Percentiles rank a stretch among this genome's conserved stretches.
These are phyloP conservation scores for Melastoma candidum DNA, from an alignment of 441 rosid genomes.

Conservation along the genomic window DNA sequence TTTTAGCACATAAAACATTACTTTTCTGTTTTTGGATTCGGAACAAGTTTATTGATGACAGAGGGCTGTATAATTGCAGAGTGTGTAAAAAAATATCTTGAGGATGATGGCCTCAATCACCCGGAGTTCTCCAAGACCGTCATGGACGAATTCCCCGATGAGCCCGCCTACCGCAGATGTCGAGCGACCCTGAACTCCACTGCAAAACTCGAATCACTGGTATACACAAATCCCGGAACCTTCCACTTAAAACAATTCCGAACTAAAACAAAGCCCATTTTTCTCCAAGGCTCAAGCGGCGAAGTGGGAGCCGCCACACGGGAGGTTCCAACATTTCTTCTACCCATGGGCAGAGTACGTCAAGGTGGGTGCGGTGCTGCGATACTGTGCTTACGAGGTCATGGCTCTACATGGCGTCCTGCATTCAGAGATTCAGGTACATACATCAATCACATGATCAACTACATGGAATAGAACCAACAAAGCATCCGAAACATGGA, in stretches of 20 bases:
- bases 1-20: no score
- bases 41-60: no score
- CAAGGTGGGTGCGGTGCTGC: conserved; percentile 48
- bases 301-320: conserved; percentile 69
- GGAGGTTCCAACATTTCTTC: conserved; percentile 45
- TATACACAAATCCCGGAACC: conserved; percentile 10
- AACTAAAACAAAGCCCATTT: not conserved
- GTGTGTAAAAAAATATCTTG: conserved; percentile 55
- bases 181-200: conserved; percentile 41
- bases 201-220: conserved; percentile 45
- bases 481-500: no score
- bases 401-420: conserved; percentile 70
- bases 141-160: conserved; percentile 56
- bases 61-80: conserved; percentile 23
- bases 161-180: conserved; percentile 49
- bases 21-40: no score
- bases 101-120: conserved; percentile 37
- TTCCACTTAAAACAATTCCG: not conserved
- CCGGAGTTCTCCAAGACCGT: conserved; percentile 46
- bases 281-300: conserved; percentile 37
- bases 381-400: conserved; percentile 56
- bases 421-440: conserved; percentile 64
- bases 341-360: conserved; percentile 73
- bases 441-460: not conserved
- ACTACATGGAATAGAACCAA: no score